Conservation (phyloP, 1,284 basidiomycete species). For the Leccinum ponderosum region DNA sequence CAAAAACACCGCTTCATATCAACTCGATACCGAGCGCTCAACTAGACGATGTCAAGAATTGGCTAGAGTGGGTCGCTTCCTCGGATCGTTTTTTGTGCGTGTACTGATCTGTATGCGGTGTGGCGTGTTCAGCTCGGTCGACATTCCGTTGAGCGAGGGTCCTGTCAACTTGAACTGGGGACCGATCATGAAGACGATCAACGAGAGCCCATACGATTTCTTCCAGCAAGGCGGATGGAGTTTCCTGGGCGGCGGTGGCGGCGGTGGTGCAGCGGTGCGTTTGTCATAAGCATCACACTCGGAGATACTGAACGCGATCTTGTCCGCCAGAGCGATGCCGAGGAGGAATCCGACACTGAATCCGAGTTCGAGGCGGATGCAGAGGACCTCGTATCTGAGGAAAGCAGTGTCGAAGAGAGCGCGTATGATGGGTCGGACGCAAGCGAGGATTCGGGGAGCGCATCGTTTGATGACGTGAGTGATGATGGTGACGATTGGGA, state of each 20-base stretch:
- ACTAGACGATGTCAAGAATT: too few relatives aligned
- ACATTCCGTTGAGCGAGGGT: slow-evolving; percentile 95
- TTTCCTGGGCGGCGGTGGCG: slow-evolving; percentile 61
- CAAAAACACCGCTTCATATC: slow-evolving; percentile 88
- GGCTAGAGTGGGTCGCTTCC: too few relatives aligned
- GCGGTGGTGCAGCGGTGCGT: slow-evolving; percentile 54
- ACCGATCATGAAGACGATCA: slow-evolving; percentile 97
- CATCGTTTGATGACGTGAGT: slow-evolving; percentile 68
- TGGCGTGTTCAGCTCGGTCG: slow-evolving; percentile 71
- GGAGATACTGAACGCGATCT: background rate
- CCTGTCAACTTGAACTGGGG: slow-evolving; percentile 99
- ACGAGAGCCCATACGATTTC: slow-evolving; percentile 94
- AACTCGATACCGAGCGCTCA: slow-evolving; percentile 92
- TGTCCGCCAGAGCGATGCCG: slow-evolving; percentile 57
- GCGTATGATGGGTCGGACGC: slow-evolving; percentile 62
- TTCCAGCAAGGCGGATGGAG: slow-evolving; percentile 99
- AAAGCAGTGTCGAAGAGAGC: slow-evolving; percentile 57
- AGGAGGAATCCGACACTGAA: slow-evolving; percentile 70
- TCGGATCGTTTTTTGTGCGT: background rate
- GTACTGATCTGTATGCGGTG: slow-evolving; percentile 8
- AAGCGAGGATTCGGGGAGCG: slow-evolving; percentile 66
- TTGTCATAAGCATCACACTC: background rate
- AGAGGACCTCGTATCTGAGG: slow-evolving; percentile 49
- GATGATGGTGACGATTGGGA: slow-evolving; percentile 95
- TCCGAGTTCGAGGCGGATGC: slow-evolving; percentile 81